Conservation (phyloP, 805 yeast genomes). For the Pichia gijzeniarum region DNA sequence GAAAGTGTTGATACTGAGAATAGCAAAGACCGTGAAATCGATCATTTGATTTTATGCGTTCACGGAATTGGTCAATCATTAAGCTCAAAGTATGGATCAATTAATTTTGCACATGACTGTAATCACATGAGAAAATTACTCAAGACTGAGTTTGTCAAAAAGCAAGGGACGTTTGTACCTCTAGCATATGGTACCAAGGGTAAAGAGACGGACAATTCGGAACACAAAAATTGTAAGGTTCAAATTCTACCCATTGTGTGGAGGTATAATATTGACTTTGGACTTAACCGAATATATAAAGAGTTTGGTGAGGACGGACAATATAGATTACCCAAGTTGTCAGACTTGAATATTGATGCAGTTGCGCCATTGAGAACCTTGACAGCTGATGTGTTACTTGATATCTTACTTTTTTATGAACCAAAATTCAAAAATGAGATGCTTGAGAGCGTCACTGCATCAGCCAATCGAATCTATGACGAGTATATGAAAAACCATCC, state of each 20-base stretch:
- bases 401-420: slow-evolving; percentile 74
- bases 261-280: slow-evolving; percentile 72
- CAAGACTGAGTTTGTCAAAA: slow-evolving; percentile 39
- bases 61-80: slow-evolving; percentile 94
- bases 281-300: slow-evolving; percentile 37
- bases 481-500: slow-evolving; percentile 61
- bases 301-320: slow-evolving; percentile 34
- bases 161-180: slow-evolving; percentile 35
- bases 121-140: slow-evolving; percentile 56
- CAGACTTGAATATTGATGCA: slow-evolving; percentile 71
- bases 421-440: slow-evolving; percentile 60
- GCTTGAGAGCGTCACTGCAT: slow-evolving; percentile 49
- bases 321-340: slow-evolving; percentile 50
- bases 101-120: slow-evolving; percentile 82
- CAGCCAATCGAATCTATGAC: slow-evolving; percentile 57
- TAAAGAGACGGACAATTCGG: slow-evolving; percentile 17
- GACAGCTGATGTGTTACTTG: slow-evolving; percentile 82
- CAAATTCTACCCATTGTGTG: slow-evolving; percentile 90
- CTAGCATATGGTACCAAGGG: slow-evolving; percentile 28
- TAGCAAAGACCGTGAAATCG: slow-evolving; percentile 35
- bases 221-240: slow-evolving; percentile 44
- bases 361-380: slow-evolving; percentile 69
- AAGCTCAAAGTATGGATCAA: slow-evolving; percentile 69
- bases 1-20: slow-evolving; percentile 37
- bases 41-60: slow-evolving; percentile 69